These are phyloP conservation scores for Luvunga scandens DNA, from an alignment of 345 rosid genomes.

Conservation along the genomic window DNA sequence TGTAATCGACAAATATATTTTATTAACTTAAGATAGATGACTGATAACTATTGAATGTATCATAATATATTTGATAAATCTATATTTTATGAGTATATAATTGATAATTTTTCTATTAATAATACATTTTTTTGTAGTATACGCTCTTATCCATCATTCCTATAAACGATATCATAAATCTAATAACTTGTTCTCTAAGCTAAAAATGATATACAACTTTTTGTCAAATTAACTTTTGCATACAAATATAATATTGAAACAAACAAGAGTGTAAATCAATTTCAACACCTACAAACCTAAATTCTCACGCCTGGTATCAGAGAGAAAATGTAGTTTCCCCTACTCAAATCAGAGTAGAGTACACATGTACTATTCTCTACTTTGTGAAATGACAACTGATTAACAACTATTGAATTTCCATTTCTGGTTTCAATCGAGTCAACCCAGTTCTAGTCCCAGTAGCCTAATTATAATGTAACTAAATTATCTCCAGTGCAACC, in stretches of 20 bases:
- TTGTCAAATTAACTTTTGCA: neutral
- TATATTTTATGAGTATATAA: accelerated
- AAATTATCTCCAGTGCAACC: neutral
- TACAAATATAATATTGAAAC: neutral
- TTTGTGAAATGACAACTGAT: neutral
- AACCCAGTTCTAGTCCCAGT: too few relatives aligned
- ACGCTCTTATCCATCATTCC: too few relatives aligned
- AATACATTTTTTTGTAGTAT: too few relatives aligned
- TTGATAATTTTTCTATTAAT: accelerated
- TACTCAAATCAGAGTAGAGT: neutral
- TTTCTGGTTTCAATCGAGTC: neutral
- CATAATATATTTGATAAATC: too few relatives aligned
- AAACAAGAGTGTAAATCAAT: neutral
- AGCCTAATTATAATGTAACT: neutral
- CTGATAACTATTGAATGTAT: too few relatives aligned
- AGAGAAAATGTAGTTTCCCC: neutral
- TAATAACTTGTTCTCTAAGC: too few relatives aligned
- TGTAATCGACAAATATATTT: accelerated
- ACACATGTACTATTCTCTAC: neutral
- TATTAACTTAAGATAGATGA: too few relatives aligned
- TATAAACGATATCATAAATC: accelerated
- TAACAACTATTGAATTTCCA: neutral
- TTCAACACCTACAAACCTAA: neutral
- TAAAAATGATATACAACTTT: neutral
- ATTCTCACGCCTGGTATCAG: neutral